Evolutionary conservation across 345 rosid genomes (phyloP).

Genomic region (Cardiospermum halicacabum): DNA sequence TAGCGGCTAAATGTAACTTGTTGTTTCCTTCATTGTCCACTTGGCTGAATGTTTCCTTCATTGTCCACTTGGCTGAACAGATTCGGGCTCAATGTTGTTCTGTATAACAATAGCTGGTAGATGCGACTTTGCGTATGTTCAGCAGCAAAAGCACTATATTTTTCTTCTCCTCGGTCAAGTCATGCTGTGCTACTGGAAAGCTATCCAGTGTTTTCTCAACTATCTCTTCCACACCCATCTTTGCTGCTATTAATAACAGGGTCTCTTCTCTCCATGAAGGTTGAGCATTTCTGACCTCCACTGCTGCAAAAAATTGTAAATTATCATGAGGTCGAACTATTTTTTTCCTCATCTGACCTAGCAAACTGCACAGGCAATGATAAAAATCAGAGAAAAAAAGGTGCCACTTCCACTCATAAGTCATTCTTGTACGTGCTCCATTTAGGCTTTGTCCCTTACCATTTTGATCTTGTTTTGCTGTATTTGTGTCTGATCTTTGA

Average conservation of each 20-base stretch:
- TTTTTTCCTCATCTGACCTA: background rate
- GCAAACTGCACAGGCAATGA: background rate
- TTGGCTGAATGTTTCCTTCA: constrained; percentile 10
- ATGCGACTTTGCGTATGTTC: constrained; percentile 15
- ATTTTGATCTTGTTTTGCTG: background rate
- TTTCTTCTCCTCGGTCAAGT: constrained; percentile 2
- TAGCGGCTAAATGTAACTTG: constrained; percentile 24
- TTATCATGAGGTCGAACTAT: background rate
- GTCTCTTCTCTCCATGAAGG: background rate
- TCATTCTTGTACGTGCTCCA: background rate
- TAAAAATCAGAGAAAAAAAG: background rate
- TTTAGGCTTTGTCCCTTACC: background rate
- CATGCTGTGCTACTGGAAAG: constrained; percentile 16
- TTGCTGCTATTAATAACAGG: constrained; percentile 10
- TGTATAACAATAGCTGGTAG: constrained; percentile 10
- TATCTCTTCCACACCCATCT: constrained; percentile 12
- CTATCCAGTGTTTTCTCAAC: constrained; percentile 11
- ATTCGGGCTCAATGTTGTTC: background rate
- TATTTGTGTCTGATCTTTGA: background rate
- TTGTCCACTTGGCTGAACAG: constrained; percentile 11
- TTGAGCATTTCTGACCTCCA: background rate
- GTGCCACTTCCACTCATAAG: background rate
- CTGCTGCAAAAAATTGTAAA: background rate
- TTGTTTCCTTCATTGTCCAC: constrained; percentile 19
- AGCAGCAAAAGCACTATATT: constrained; percentile 18